Base-by-base conservation (phyloP, 2,329 filamentous ascomycete genomes). In the Calonectria pseudoturangicola region DNA sequence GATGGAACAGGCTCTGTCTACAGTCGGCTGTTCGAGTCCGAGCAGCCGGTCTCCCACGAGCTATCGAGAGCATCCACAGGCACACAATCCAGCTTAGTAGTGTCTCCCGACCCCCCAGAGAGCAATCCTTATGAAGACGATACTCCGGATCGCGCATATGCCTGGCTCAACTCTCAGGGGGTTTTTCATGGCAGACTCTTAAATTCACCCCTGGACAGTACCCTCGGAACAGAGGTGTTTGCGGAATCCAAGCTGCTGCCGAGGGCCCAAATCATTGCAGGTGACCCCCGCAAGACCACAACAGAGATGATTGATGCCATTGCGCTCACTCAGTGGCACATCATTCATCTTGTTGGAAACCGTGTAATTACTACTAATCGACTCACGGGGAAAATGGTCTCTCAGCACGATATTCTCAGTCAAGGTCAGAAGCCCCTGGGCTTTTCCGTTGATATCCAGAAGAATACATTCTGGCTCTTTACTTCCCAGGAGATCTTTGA, bases 401-500 rank as follows among this genome's bases (percentile, higher is more conserved):
- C 97, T 78, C 95, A 98, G 82, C 95, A 98, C 83, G 88, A 92
- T 27, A 93, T 99, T 5, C 87, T 98, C 16, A 93, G 96, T 68
- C 89, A 92, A 5, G 94, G 93, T 0, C 94, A 98, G 79, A 92
- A 89, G 79, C 92, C 93, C 5, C 87, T 99, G n/a, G 95, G 94
- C 0, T 89, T 99, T 21, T 93, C 95, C 64, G 93, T 96, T 10
- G 97, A 99, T 83, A 90, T 94, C 73, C 96, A 97, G 83, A 98
- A 98, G 87, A 97, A 96, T 80, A 99, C 97, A 0, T 98, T 96
- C 82, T 99, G 97, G 97, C 89, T 99, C 2, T 98, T 98, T 81
- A 98, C 96, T 0, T 90, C 91, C 0, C 90, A 94, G 70, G 95
- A 98, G 80, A 98, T 99, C 64, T 98, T 95, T 78, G 97, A 99